Evolutionary conservation across 2,329 filamentous ascomycete genomes (phyloP).

Genomic region (Chaetomium olivaceum): DNA sequence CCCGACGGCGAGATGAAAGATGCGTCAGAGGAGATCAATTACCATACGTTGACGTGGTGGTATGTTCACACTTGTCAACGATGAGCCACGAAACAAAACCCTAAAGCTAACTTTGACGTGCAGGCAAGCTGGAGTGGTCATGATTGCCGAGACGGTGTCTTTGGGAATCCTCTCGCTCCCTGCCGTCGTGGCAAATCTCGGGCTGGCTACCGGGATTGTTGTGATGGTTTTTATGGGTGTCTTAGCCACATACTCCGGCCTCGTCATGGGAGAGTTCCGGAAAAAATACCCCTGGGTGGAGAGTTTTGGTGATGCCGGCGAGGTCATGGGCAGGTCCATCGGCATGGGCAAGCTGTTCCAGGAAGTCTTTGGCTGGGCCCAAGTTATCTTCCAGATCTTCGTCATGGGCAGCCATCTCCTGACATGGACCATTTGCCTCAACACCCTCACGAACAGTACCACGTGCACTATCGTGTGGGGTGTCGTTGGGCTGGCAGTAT

Average conservation of each 20-base stretch:
- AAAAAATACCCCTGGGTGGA: conserved; percentile 67
- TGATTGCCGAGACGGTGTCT: conserved; percentile 49
- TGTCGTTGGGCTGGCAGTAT: conserved; percentile 59
- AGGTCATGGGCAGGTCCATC: conserved; percentile 51
- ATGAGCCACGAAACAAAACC: too few relatives aligned
- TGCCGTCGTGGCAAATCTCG: conserved; percentile 70
- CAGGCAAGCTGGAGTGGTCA: conserved; percentile 47
- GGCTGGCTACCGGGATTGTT: conserved; percentile 71
- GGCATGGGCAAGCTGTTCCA: conserved; percentile 55
- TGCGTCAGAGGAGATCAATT: conserved; percentile 21
- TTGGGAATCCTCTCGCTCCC: conserved; percentile 69
- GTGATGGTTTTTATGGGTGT: conserved; percentile 66
- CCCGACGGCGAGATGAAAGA: conserved; percentile 7
- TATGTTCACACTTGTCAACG: conserved; percentile 6
- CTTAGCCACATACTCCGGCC: conserved; percentile 65
- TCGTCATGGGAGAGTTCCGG: conserved; percentile 65
- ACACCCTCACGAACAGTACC: conserved; percentile 59
- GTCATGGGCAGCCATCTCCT: conserved; percentile 70
- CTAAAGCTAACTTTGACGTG: conserved; percentile 13
- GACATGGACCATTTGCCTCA: conserved; percentile 67
- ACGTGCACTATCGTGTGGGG: conserved; percentile 66
- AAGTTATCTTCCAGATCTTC: conserved; percentile 64
- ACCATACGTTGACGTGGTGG: conserved; percentile 26
- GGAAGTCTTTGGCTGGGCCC: conserved; percentile 60
- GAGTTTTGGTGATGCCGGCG: conserved; percentile 66